Conservation (phyloP, 257 asterid genomes). For the Mentha longifolia region DNA sequence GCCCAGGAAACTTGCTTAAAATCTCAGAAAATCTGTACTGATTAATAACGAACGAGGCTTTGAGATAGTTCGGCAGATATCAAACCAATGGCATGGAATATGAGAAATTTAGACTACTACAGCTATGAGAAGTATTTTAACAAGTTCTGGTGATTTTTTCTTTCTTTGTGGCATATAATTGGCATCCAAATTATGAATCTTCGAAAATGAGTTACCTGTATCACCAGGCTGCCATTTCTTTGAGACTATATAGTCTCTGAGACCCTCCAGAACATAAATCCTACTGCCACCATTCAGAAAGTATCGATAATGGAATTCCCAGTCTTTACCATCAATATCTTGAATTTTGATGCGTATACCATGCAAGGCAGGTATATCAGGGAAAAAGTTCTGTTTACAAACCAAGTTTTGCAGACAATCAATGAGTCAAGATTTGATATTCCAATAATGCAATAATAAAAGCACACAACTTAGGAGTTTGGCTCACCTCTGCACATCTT, state of each 20-base stretch:
- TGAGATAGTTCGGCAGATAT: neutral
- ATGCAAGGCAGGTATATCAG: constrained; percentile 57
- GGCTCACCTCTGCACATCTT: constrained; percentile 72
- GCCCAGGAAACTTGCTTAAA: neutral
- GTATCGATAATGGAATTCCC: constrained; percentile 66
- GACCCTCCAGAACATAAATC: constrained; percentile 72
- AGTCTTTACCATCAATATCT: constrained; percentile 70
- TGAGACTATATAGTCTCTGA: constrained; percentile 62
- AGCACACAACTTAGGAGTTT: constrained; percentile 17
- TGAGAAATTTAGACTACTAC: neutral
- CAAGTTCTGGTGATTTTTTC: neutral
- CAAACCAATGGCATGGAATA: constrained; percentile 9
- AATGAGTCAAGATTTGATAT: constrained; percentile 12
- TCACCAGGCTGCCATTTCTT: constrained; percentile 77
- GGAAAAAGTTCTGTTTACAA: constrained; percentile 62
- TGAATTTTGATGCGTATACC: constrained; percentile 57
- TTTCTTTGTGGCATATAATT: neutral
- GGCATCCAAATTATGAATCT: constrained; percentile 1
- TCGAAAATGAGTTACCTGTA: constrained; percentile 50
- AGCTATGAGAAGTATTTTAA: neutral
- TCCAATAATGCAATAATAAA: constrained; percentile 15
- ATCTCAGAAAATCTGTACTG: neutral
- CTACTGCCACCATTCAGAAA: constrained; percentile 61
- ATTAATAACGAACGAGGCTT: constrained; percentile 1
- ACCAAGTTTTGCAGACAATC: constrained; percentile 13